Evolutionary conservation across 164 flowering plant genomes (phyloP), one percentile per base, ranked within the genome.

Genomic region (Akebia trifoliata): DNA sequence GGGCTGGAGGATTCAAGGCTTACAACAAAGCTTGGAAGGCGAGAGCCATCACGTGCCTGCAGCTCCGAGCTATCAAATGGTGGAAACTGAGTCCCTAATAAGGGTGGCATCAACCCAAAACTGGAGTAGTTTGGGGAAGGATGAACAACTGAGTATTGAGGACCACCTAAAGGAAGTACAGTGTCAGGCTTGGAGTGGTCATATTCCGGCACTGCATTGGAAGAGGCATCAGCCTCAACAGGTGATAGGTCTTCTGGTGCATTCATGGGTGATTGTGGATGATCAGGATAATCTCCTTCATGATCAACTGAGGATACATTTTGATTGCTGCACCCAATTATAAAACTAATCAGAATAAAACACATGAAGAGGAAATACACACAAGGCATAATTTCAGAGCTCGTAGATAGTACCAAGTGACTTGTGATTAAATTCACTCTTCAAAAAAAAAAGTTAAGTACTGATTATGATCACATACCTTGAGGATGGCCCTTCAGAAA

Each of bases 21-120:
- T 72, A 90, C 90, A 4, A 87, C 76, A 77, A 83, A 75, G 73
- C 74, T 72, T 48, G 89, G 81, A 72, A 78, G 73, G 26, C 79
- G 84, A 70, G 93, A 66, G 64, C 51, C 80, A 62, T 85, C 89
- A 42, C 82, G 87, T 56, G 76, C 76, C 68, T 86, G 97, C 66
- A 81, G 72, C 35, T 87, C 94, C 14, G 82, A 66, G 68, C 71
- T 76, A 63, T 87, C 95, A 54, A 75, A 71, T n/a, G 80, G 72
- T 62, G 89, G 59, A 65, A 81, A 57, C 60, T 79, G 93, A 66
- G 70, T 66, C 35, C 83, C 81, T 7, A 77, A 22, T 56, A 84
- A 69, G 36, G 86, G 76, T 6, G 85, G 90, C 70, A 75, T 53
- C 60, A 78, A 66, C 35, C 86, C 94, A 74, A 79, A 76, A 66